Base-by-base conservation (phyloP, 805 yeast genomes). In the Kodamaea sagamina region DNA sequence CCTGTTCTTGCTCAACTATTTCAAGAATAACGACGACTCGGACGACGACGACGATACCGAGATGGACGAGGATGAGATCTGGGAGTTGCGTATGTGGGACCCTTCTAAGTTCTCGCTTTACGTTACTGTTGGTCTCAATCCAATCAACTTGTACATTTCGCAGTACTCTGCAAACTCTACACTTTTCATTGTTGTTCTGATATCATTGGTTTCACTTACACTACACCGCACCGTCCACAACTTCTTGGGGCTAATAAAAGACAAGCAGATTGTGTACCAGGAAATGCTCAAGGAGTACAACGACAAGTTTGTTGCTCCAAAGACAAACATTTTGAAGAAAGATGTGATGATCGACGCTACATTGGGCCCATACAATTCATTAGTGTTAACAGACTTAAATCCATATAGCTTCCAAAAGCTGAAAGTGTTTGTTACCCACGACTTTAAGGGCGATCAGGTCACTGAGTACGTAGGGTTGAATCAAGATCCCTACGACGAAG, bases 301-400 rank as follows among this genome's bases (percentile, higher is more conserved):
- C 50, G 61, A 71, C 22, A 85, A 86, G 56, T 78, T 72, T 48
- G 83, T 84, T 12, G 73, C 73, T 26, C 89, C 89, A 2, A 72
- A 74, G 39, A 62, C 77, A 2, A 68, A 79, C 6, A 71, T 72
- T 8, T 59, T 67, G 36, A 70, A 72, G 36, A 77, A 81, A 50
- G 88, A 86, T 51, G 88, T 76, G 4, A 68, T 76, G 16, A 69
- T 84, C 4, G 86, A 80, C 59, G 81, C 85, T 2, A 77, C 83
- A 2, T 46, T 42, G 22, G 74, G 72, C 1, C 68, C 68, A 1
- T 53, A 45, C 28, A 48, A 49, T 19, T 50, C 57, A 5, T 39
- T 48, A 2, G 50, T 47, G 3, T 51, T 52, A 47, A 52, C 51
- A 21, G 63, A 53, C 16, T 42, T 45, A 26, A 61, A 52, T 32